Evolutionary conservation across 2,329 filamentous ascomycete species (phyloP).

Genomic region (Stagonosporopsis cucurbitacearum): DNA sequence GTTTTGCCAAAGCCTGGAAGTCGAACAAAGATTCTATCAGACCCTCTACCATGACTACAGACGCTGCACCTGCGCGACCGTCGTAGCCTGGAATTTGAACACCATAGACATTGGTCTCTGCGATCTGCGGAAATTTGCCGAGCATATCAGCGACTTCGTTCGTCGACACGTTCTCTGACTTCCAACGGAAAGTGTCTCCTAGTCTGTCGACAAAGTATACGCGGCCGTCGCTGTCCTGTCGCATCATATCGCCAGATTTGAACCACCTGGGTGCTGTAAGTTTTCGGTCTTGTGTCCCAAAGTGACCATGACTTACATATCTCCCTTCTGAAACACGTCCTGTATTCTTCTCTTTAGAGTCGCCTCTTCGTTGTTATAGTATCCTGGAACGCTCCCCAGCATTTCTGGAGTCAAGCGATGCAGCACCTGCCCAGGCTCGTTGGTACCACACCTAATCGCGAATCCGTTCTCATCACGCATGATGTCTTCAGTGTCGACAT

Average conservation of each 20-base stretch:
- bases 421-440: constrained; percentile 48
- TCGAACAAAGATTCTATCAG: constrained; percentile 40
- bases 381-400: constrained; percentile 32
- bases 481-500: constrained; percentile 49
- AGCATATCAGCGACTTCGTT: constrained; percentile 54
- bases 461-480: constrained; percentile 45
- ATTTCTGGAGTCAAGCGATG: constrained; percentile 40
- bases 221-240: constrained; percentile 43
- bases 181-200: constrained; percentile 52
- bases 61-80: constrained; percentile 53
- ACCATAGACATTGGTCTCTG: constrained; percentile 55
- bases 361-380: constrained; percentile 46
- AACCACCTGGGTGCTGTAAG: constrained; percentile 39
- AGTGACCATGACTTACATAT: constrained; percentile 37
- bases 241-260: constrained; percentile 49
- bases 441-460: constrained; percentile 38
- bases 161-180: constrained; percentile 56
- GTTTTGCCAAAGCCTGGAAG: constrained; percentile 48
- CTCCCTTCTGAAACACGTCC: constrained; percentile 48
- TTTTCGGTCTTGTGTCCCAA: too few relatives aligned
- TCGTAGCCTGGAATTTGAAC: constrained; percentile 54
- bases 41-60: constrained; percentile 47
- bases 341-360: constrained; percentile 39
- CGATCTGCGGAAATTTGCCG: constrained; percentile 50
- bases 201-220: constrained; percentile 49